These are phyloP conservation scores for Neurospora sp. DNA, from an alignment of 495 filamentous ascomycete genomes.

Conservation along the genomic window DNA sequence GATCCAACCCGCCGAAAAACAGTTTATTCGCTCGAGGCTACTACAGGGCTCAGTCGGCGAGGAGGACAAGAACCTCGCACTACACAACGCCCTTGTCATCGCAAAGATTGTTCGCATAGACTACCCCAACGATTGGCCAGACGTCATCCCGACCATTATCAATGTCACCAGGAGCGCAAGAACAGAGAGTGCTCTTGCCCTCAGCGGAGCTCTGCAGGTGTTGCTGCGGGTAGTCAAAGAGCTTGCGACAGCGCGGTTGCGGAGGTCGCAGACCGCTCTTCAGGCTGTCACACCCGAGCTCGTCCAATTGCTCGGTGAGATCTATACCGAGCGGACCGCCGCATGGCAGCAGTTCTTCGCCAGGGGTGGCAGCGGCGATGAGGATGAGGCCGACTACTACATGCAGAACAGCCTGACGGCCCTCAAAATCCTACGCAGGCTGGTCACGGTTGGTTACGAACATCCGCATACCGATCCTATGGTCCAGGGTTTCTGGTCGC, in stretches of 20 bases:
- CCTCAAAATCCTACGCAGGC: conserved; percentile 68
- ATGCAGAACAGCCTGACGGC: conserved; percentile 67
- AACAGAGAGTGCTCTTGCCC: conserved; percentile 37
- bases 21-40: conserved; percentile 59
- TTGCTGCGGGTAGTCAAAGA: conserved; percentile 84
- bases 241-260: conserved; percentile 66
- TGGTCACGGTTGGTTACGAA: conserved; percentile 74
- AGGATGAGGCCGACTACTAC: conserved; percentile 46
- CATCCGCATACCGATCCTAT: conserved; percentile 66
- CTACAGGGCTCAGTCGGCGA: conserved; percentile 66
- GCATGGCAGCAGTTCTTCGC: conserved; percentile 55
- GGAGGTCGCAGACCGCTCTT: conserved; percentile 57
- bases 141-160: conserved; percentile 49
- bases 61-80: conserved; percentile 57
- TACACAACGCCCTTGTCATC: conserved; percentile 78
- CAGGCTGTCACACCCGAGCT: conserved; percentile 71
- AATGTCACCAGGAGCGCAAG: conserved; percentile 43
- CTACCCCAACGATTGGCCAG: conserved; percentile 75
- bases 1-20: conserved; percentile 65
- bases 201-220: conserved; percentile 65
- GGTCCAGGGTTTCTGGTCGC: conserved; percentile 66
- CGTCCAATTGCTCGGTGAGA: conserved; percentile 59
- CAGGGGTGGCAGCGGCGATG: conserved; percentile 33
- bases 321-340: conserved; percentile 68
- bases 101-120: conserved; percentile 84